phyloP scores from a whole-genome alignment of 371 early-diverging fungal genomes.

The Lichtheimia ornata region DNA sequence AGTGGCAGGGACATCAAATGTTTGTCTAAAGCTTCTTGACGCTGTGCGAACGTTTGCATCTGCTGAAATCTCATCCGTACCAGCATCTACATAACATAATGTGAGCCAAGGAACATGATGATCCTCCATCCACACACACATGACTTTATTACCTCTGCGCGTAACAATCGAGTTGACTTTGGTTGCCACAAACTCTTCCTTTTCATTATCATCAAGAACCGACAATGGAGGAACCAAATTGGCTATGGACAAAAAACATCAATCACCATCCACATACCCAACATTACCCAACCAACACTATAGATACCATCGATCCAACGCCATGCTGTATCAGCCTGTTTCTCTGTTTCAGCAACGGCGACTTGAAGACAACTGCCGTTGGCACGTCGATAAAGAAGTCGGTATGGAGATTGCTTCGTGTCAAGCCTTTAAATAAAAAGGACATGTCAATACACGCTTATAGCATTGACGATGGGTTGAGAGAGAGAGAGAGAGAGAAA shows the following conservation, averaged over 20 bases:
- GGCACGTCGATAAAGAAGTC: constrained; percentile 76
- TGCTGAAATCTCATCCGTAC: constrained; percentile 76
- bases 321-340: constrained; percentile 86
- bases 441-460: neutral
- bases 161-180: constrained; percentile 90
- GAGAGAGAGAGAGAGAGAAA: neutral
- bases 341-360: constrained; percentile 78
- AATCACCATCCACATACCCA: too few species aligned
- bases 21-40: constrained; percentile 87
- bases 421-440: constrained; percentile 63
- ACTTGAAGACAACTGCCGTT: constrained; percentile 58
- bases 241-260: neutral
- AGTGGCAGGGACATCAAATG: constrained; percentile 77
- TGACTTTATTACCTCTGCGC: constrained; percentile 59
- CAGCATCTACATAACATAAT: constrained; percentile 49
- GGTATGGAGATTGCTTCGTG: constrained; percentile 92
- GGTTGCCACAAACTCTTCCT: constrained; percentile 82
- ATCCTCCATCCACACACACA: neutral
- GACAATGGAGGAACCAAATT: constrained; percentile 36
- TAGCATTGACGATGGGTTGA: neutral
- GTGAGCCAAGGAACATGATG: neutral
- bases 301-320: constrained; percentile 81
- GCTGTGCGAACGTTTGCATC: constrained; percentile 89
- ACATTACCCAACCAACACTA: neutral
- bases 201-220: constrained; percentile 80